Percentiles rank a stretch among this genome's conserved stretches.
phyloP scores from a whole-genome alignment of 306 rosid species.

The Leucaena leucocephala region DNA sequence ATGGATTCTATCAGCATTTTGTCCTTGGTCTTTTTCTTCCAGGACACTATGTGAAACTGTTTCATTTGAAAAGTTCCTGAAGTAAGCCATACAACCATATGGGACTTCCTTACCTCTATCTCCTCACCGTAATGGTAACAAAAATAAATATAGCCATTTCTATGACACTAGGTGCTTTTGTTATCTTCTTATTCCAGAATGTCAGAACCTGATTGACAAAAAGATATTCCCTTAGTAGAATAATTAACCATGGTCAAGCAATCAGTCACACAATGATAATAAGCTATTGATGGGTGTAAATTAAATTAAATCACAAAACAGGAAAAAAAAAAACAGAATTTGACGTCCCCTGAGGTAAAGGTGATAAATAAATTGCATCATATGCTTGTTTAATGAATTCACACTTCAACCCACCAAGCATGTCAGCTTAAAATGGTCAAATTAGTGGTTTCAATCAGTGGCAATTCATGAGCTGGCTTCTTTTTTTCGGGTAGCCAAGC shows the following conservation, averaged over 20 bases:
- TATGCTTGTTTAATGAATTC: background rate
- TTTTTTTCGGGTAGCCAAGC: background rate
- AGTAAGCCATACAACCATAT: slow-evolving; percentile 80
- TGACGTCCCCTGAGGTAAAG: background rate
- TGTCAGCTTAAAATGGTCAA: slow-evolving; percentile 26
- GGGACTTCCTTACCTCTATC: slow-evolving; percentile 48
- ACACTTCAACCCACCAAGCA: slow-evolving; percentile 16
- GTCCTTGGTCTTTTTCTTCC: slow-evolving; percentile 75
- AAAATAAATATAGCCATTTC: slow-evolving; percentile 22
- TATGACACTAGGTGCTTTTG: slow-evolving; percentile 37
- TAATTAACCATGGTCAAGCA: background rate
- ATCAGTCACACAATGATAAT: slow-evolving; percentile 18
- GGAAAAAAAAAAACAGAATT: background rate
- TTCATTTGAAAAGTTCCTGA: slow-evolving; percentile 73
- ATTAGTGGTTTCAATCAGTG: slow-evolving; percentile 16
- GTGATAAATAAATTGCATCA: slow-evolving; percentile 18
- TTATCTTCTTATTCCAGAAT: slow-evolving; percentile 39
- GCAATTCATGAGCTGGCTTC: slow-evolving; percentile 27
- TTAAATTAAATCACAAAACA: slow-evolving; percentile 24
- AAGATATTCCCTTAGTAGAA: slow-evolving; percentile 31
- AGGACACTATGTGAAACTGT: slow-evolving; percentile 66
- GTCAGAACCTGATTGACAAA: slow-evolving; percentile 43
- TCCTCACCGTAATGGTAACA: slow-evolving; percentile 32
- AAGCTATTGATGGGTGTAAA: background rate
- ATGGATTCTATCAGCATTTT: slow-evolving; percentile 54